Conservation (phyloP, 495 filamentous ascomycete genomes). For the Aspergillus sclerotiicarbonarius region DNA sequence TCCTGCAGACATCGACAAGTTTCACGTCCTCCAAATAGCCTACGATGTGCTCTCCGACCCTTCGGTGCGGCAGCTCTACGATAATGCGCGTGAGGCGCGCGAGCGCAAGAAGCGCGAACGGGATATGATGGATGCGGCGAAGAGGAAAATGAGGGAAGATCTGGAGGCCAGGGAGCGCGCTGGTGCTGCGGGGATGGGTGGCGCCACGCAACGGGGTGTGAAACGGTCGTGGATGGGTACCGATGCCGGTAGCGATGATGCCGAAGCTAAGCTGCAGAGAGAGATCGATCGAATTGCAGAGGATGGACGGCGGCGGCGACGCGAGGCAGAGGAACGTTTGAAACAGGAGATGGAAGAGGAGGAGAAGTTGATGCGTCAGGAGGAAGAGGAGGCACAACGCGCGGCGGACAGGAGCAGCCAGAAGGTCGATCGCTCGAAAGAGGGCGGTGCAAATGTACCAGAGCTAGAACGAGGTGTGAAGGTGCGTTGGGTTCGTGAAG, state of each 20-base stretch:
- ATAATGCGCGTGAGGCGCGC: conserved; percentile 63
- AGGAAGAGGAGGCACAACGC: conserved; percentile 35
- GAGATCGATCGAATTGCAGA: conserved; percentile 64
- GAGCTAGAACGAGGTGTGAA: conserved; percentile 60
- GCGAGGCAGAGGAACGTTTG: conserved; percentile 48
- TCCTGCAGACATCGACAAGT: conserved; percentile 62
- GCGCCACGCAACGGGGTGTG: conserved; percentile 32
- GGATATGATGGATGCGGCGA: conserved; percentile 62
- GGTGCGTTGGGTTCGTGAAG: conserved; percentile 56
- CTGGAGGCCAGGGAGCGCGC: conserved; percentile 61
- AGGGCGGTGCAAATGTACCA: conserved; percentile 46
- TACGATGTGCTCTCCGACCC: conserved; percentile 69
- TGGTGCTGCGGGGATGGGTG: conserved; percentile 28
- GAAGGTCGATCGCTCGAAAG: conserved; percentile 40
- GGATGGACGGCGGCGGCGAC: conserved; percentile 54
- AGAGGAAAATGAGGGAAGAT: conserved; percentile 74
- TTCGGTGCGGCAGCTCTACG: conserved; percentile 60
- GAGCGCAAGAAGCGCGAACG: conserved; percentile 60
- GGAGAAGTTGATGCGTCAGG: conserved; percentile 37
- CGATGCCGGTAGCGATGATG: conserved; percentile 40
- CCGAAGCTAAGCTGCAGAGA: conserved; percentile 55
- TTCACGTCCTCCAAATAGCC: conserved; percentile 70
- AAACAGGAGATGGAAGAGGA: conserved; percentile 51
- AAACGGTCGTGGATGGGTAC: conserved; percentile 45
- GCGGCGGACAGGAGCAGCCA: conserved; percentile 33